phyloP scores from a whole-genome alignment of 768 basidiomycete genomes.

The Erythrobasidium yunnanense region DNA sequence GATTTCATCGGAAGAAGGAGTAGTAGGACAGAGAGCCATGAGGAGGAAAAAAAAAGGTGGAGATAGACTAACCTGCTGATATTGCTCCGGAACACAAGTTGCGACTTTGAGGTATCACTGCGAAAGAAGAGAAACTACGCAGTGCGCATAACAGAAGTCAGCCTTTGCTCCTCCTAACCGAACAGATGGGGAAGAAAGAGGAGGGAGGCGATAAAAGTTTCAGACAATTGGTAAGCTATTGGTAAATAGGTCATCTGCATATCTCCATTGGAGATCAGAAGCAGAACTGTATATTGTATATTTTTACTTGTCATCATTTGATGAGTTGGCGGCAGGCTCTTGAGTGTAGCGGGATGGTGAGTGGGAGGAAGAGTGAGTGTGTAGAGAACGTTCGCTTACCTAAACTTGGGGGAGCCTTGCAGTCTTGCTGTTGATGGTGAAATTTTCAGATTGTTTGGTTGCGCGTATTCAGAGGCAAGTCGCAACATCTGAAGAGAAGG shows the following conservation, averaged over 20 bases:
- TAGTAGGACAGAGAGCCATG: neutral
- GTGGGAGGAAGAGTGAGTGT: neutral
- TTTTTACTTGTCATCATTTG: slow-evolving; percentile 15
- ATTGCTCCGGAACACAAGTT: neutral
- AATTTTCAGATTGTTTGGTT: neutral
- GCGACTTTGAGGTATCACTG: neutral
- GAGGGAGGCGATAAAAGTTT: neutral
- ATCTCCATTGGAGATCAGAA: slow-evolving; percentile 8
- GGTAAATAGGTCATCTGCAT: slow-evolving; percentile 5
- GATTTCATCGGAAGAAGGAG: neutral
- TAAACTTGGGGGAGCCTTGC: neutral
- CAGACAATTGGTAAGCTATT: slow-evolving; percentile 26
- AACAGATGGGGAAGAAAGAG: neutral
- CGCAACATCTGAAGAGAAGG: neutral
- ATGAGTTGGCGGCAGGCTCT: neutral
- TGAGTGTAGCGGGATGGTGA: neutral
- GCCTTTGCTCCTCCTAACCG: neutral
- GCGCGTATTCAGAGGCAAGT: neutral
- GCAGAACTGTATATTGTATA: slow-evolving; percentile 18
- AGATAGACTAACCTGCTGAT: neutral
- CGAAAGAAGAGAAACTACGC: no score
- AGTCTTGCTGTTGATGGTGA: neutral
- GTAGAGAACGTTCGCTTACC: no score
- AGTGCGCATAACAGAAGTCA: no score
- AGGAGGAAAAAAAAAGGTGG: neutral